A percentile compares a stretch with the other conserved stretches of the same genome.
Conservation (phyloP, 176 grass and related monocot genomes). For the Oryza officinalis region DNA sequence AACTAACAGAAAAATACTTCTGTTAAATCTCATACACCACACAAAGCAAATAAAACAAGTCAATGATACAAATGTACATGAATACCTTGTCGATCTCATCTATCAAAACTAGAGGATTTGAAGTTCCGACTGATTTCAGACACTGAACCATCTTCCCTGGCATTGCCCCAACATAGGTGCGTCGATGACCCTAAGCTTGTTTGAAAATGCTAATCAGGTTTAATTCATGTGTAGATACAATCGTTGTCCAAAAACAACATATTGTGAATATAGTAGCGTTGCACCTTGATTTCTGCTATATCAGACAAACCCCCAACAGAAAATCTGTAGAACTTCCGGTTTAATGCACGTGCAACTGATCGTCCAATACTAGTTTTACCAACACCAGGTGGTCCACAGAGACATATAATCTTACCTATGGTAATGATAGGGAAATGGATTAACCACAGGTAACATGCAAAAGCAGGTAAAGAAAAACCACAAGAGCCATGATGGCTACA, state of each 20-base stretch:
- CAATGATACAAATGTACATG: background rate
- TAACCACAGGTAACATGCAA: background rate
- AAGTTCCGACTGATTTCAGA: conserved; percentile 87
- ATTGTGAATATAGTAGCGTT: background rate
- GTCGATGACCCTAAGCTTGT: conserved; percentile 74
- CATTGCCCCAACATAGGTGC: conserved; percentile 98
- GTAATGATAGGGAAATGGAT: conserved; percentile 28
- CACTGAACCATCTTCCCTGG: conserved; percentile 99
- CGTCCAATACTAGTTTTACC: conserved; percentile 98
- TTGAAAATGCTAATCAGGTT: background rate
- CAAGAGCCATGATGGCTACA: conserved; percentile 31
- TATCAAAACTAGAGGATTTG: conserved; percentile 96
- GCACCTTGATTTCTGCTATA: conserved; percentile 98
- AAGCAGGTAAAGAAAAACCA: background rate
- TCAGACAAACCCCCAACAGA: conserved; percentile 98
- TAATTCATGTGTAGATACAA: background rate
- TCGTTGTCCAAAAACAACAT: background rate
- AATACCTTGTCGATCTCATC: conserved; percentile 99
- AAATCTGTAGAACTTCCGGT: conserved; percentile 94
- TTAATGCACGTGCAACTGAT: conserved; percentile 93
- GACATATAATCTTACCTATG: conserved; percentile 97
- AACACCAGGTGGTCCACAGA: conserved; percentile 96
- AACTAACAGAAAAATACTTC: background rate
- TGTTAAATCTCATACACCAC: background rate
- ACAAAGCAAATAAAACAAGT: conserved; percentile 17